phyloP scores from a whole-genome alignment of 2,329 filamentous ascomycete species.

The Bertia moriformis region DNA sequence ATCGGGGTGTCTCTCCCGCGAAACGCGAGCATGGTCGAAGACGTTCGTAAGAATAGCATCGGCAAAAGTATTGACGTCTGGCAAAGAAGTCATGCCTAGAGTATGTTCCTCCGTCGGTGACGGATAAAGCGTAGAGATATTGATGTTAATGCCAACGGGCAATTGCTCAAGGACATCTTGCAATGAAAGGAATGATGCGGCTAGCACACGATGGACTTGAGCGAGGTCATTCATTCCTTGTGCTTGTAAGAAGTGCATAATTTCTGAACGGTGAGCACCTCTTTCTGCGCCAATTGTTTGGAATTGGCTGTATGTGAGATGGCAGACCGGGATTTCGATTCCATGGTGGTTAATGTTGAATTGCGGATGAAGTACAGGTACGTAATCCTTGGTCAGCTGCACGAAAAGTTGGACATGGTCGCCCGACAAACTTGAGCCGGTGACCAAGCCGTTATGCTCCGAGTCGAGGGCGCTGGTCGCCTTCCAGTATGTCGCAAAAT shows the following conservation, averaged over 20 bases:
- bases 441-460: conserved; percentile 53
- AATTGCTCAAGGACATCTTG: conserved; percentile 45
- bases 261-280: conserved; percentile 5
- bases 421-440: conserved; percentile 58
- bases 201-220: conserved; percentile 37
- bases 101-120: conserved; percentile 39
- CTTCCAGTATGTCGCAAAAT: conserved; percentile 69
- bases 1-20: conserved; percentile 32
- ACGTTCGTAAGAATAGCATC: conserved; percentile 53
- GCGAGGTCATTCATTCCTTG: conserved; percentile 23
- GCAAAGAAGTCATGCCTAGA: conserved; percentile 39
- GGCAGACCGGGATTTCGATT: conserved; percentile 48
- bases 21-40: conserved; percentile 49
- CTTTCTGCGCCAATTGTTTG: conserved; percentile 7
- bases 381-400: conserved; percentile 51
- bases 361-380: conserved; percentile 52
- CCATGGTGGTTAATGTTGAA: conserved; percentile 48
- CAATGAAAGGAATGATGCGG: conserved; percentile 43
- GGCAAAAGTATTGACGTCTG: conserved; percentile 54
- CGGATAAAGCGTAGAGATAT: conserved; percentile 56
- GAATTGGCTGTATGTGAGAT: conserved; percentile 43
- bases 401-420: conserved; percentile 59
- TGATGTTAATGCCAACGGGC: conserved; percentile 47
- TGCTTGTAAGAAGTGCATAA: conserved; percentile 11
- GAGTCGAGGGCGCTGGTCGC: conserved; percentile 57